These are phyloP conservation scores for Metschnikowia koreensis DNA, from an alignment of 805 yeast species.

Conservation along the genomic window DNA sequence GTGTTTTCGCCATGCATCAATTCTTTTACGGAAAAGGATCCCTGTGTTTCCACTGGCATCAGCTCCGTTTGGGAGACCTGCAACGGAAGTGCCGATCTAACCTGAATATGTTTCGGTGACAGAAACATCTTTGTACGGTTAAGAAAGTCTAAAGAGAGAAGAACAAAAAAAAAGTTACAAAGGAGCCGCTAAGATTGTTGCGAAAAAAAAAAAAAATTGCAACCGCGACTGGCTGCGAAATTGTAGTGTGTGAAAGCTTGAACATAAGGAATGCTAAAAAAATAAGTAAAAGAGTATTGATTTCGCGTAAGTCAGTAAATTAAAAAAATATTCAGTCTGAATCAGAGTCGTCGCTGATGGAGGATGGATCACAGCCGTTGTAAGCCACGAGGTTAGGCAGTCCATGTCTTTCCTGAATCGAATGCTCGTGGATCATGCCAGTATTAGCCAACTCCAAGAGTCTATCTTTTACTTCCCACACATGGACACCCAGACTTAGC, in stretches of 20 bases:
- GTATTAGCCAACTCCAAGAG: constrained; percentile 14
- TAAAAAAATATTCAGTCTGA: background rate
- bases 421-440: constrained; percentile 4
- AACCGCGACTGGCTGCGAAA: constrained; percentile 9
- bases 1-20: constrained; percentile 9
- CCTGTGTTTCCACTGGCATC: constrained; percentile 4
- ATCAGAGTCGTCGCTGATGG: constrained; percentile 3
- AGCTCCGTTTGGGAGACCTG: background rate
- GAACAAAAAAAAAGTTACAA: constrained; percentile 4
- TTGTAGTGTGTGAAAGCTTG: background rate
- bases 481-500: constrained; percentile 16
- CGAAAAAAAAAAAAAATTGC: constrained; percentile 4
- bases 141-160: background rate
- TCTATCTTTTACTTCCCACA: constrained; percentile 10
- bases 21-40: constrained; percentile 9
- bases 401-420: constrained; percentile 10
- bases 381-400: constrained; percentile 19
- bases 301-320: too few relatives aligned
- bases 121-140: constrained; percentile 8
- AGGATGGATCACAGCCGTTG: constrained; percentile 18
- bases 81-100: constrained; percentile 6
- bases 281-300: background rate
- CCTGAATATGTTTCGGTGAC: constrained; percentile 8
- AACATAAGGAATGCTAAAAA: background rate
- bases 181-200: constrained; percentile 1